phyloP scores from a whole-genome alignment of 768 basidiomycete genomes.

The Coprinopsis marcescibilis region DNA sequence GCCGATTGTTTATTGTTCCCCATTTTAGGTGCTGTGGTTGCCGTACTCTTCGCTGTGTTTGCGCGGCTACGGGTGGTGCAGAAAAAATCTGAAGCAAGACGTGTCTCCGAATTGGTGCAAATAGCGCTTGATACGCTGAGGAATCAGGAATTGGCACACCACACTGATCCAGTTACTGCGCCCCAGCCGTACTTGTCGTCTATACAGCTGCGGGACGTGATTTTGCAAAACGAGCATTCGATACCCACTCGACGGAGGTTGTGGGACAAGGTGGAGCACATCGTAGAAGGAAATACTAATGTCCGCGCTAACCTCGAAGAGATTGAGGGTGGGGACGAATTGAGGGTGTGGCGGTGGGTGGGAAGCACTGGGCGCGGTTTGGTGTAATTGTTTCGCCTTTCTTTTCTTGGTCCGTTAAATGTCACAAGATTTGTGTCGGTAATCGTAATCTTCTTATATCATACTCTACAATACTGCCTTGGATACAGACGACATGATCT shows the following conservation, averaged over 20 bases:
- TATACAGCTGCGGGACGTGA: conserved; percentile 80
- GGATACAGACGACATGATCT: too few relatives aligned
- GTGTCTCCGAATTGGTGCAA: conserved; percentile 70
- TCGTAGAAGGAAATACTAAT: conserved; percentile 90
- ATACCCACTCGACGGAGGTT: conserved; percentile 56
- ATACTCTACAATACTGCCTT: too few relatives aligned
- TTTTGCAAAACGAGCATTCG: conserved; percentile 78
- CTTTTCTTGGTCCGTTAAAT: not conserved
- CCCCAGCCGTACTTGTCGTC: conserved; percentile 78
- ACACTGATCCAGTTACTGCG: conserved; percentile 72
- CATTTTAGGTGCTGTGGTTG: conserved; percentile 11
- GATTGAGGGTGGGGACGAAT: conserved; percentile 78
- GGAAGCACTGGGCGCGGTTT: conserved; percentile 39
- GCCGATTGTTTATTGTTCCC: conserved; percentile 9
- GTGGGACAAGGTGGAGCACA: conserved; percentile 78
- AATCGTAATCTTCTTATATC: not conserved
- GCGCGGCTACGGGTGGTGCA: conserved; percentile 40
- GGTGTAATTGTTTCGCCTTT: not conserved
- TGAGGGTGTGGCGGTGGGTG: conserved; percentile 89
- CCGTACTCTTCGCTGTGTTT: conserved; percentile 27
- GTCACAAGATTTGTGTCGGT: not conserved
- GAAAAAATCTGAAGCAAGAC: conserved; percentile 53
- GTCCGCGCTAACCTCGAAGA: conserved; percentile 83
- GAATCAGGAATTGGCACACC: conserved; percentile 77
- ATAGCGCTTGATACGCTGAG: conserved; percentile 74